phyloP scores from a whole-genome alignment of 148 eudicot genomes.

The Chenopodium berlandieri region DNA sequence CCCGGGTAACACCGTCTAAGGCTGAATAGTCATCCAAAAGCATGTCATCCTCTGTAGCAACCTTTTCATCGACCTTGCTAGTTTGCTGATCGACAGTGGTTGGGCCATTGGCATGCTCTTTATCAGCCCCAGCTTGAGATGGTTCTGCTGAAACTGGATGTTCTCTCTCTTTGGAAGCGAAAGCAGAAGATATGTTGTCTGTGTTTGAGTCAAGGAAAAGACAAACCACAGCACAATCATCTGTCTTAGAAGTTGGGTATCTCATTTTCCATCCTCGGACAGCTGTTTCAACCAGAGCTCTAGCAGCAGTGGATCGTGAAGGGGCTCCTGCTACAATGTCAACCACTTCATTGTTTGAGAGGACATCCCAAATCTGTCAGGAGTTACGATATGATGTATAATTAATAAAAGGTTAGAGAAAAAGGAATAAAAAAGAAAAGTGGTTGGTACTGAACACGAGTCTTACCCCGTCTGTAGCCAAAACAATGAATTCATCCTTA shows the following conservation, averaged over 20 bases:
- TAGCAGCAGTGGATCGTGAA: conserved; percentile 58
- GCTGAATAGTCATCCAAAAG: conserved; percentile 65
- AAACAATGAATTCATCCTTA: conserved; percentile 76
- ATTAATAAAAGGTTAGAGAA: neutral
- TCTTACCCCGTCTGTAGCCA: conserved; percentile 91
- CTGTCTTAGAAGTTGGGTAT: conserved; percentile 85
- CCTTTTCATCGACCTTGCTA: conserved; percentile 30
- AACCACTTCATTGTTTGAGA: conserved; percentile 82
- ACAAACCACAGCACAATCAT: conserved; percentile 93
- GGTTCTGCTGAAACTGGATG: conserved; percentile 18
- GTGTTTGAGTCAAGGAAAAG: conserved; percentile 60
- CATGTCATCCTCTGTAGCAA: conserved; percentile 28
- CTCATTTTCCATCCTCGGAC: conserved; percentile 72
- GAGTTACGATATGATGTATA: neutral
- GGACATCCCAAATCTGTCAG: conserved; percentile 87
- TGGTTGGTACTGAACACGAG: neutral
- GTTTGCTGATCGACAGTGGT: conserved; percentile 26
- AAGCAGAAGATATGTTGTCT: conserved; percentile 38
- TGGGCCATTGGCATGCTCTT: conserved; percentile 27
- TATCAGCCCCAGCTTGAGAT: conserved; percentile 8
- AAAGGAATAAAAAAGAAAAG: neutral
- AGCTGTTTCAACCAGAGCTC: conserved; percentile 69
- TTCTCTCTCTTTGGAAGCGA: conserved; percentile 32
- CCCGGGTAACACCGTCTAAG: conserved; percentile 78
- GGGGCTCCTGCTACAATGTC: conserved; percentile 61